Evolutionary conservation across 768 basidiomycete genomes (phyloP).

Genomic region (Rhizopogon salebrosus): DNA sequence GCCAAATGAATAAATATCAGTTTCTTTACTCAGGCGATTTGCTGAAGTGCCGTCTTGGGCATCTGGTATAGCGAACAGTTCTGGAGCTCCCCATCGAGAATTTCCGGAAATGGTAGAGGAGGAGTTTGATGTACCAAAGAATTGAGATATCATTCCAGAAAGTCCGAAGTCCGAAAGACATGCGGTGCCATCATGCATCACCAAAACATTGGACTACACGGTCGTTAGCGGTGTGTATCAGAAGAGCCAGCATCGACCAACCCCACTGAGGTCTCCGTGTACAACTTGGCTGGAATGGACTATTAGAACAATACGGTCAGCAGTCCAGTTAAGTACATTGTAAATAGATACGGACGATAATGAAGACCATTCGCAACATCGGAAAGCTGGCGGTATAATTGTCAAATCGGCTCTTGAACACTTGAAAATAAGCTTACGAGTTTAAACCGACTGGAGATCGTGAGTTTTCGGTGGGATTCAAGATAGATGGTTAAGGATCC

Average conservation of each 20-base stretch:
- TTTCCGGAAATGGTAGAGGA: constrained; percentile 30
- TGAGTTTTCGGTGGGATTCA: constrained; percentile 3
- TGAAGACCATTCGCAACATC: not conserved
- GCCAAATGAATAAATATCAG: constrained; percentile 7
- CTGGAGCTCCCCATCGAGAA: constrained; percentile 39
- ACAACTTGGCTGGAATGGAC: constrained; percentile 1
- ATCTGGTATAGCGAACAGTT: constrained; percentile 18
- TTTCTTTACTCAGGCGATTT: constrained; percentile 1
- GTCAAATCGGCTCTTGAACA: not conserved
- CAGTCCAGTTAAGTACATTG: not conserved
- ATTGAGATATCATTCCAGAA: constrained; percentile 24
- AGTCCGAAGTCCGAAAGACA: constrained; percentile 43
- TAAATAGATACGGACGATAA: not conserved
- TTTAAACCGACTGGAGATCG: constrained; percentile 9
- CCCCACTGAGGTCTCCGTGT: constrained; percentile 6
- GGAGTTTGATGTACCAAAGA: constrained; percentile 24
- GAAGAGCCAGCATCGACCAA: not conserved
- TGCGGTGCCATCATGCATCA: constrained; percentile 34
- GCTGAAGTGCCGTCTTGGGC: constrained; percentile 13
- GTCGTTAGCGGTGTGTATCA: not conserved
- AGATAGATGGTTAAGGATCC: constrained; percentile 13
- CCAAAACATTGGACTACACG: constrained; percentile 38
- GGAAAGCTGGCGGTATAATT: not conserved
- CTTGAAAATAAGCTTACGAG: constrained; percentile 9
- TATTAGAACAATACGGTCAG: not conserved